These are phyloP conservation scores for Chlamydomonas asymmetrica DNA, from an alignment of 139 green algal genomes.

Conservation along the genomic window DNA sequence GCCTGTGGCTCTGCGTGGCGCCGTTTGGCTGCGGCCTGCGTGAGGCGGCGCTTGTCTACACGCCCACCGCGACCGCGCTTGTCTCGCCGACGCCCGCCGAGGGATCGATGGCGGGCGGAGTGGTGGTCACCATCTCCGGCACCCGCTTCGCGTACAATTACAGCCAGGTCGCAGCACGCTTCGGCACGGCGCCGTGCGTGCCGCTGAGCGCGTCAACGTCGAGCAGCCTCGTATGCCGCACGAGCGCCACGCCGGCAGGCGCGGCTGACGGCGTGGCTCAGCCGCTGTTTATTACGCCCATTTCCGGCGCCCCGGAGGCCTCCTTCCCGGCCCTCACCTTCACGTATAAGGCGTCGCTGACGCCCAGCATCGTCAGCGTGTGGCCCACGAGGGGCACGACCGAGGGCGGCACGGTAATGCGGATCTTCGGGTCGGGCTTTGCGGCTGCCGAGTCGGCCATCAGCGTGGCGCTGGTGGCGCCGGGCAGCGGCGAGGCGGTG, in stretches of 20 bases:
- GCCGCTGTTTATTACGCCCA: conserved; percentile 8
- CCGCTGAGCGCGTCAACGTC: neutral
- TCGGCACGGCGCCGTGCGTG: conserved; percentile 9
- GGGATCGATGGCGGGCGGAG: conserved; percentile 33
- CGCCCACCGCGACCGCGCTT: conserved; percentile 6
- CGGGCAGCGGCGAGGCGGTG: conserved; percentile 5
- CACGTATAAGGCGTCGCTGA: conserved; percentile 34
- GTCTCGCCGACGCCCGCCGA: neutral
- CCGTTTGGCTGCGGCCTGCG: conserved; percentile 18
- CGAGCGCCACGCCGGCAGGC: neutral
- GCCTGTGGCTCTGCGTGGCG: conserved; percentile 26
- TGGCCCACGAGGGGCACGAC: conserved; percentile 46
- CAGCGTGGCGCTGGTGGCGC: neutral
- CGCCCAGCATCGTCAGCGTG: conserved; percentile 33
- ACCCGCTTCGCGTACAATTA: conserved; percentile 22
- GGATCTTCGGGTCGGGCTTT: conserved; percentile 38
- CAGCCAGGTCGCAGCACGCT: neutral
- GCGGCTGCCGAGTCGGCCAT: no score
- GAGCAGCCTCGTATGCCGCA: conserved; percentile 19
- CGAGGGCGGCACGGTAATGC: conserved; percentile 55
- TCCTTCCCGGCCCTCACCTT: conserved; percentile 10
- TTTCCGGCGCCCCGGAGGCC: neutral
- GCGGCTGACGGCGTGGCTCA: neutral
- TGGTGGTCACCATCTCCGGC: conserved; percentile 16
- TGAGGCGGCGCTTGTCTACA: neutral